Evolutionary conservation across 345 rosid species (phyloP).

Genomic region (Salix suchowensis): DNA sequence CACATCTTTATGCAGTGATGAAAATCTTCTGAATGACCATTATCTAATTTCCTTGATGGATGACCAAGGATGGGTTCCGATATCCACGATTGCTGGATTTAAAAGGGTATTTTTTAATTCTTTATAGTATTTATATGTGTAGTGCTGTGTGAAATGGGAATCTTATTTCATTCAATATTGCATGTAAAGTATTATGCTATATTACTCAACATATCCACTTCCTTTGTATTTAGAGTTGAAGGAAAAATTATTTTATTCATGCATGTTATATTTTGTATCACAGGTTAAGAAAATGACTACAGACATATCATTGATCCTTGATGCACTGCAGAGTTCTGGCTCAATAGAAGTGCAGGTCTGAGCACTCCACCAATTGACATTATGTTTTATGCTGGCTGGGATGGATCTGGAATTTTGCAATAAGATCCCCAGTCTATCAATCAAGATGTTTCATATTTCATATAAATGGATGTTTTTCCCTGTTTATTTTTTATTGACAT

Average conservation of each 20-base stretch:
- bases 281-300: constrained; percentile 87
- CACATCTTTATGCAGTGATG: constrained; percentile 59
- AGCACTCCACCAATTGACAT: constrained; percentile 15
- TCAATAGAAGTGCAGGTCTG: constrained; percentile 78
- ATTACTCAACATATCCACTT: neutral
- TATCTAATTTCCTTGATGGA: constrained; percentile 83
- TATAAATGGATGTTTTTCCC: neutral
- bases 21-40: constrained; percentile 65
- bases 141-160: neutral
- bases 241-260: neutral
- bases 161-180: neutral
- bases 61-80: constrained; percentile 85
- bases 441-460: neutral
- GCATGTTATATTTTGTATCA: constrained; percentile 14
- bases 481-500: too few relatives aligned
- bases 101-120: constrained; percentile 62
- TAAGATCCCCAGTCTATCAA: neutral
- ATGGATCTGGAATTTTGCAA: neutral
- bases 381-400: neutral
- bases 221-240: neutral
- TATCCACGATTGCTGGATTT: constrained; percentile 64
- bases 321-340: constrained; percentile 64
- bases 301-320: constrained; percentile 64
- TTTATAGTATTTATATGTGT: neutral
- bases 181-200: neutral